Base-by-base conservation (phyloP, 1,284 basidiomycete species). In the Microstroma glucosiphilum region DNA sequence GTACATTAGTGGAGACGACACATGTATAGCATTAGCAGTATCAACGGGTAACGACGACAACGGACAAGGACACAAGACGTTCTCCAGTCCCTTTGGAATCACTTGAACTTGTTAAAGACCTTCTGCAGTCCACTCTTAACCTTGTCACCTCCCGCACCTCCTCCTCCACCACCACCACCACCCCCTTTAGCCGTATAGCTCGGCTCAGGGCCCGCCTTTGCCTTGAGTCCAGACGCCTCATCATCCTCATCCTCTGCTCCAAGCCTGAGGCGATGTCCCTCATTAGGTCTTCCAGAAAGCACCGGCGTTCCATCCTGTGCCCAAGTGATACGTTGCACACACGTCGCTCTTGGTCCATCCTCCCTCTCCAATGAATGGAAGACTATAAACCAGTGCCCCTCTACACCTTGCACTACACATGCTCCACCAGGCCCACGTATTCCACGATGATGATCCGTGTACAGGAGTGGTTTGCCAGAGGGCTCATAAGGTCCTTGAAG, bases 161-260 rank as follows among this genome's bases (percentile, higher is more conserved):
- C 17, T 48, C 46, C 17, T 48, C 21, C 13, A 6, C n/a, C 21
- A 54, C 4, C 2, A 15, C 3, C 51, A 21, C 49, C 12, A 13
- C 49, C 21, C 8, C 12, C 25, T 19, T 51, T 15, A 23, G 49
- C 8, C 12, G 26, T 15, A 21, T 23, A 26, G 51, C 21, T 48
- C 15, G 43, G 43, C 21, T 48, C 43, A 17, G 43, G 43, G 4
- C 43, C 43, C 4, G 43, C 43, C 12, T 48, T 48, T 4, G 17
- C 43, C 43, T 48, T 48, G 17, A 53, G 54, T 17, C 58, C 58
- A 40, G 30, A 37, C 25, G 58, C 6, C 25, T 54, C 21, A 25
- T 72, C 71, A 43, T 72, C 71, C 55, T 70, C 67, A 1, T 68
- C 58, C 58, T 72, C 71, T 1, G 69, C 71, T 12, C 69, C 65